phyloP scores from a whole-genome alignment of 2,329 filamentous ascomycete species.

The Magnaporthiopsis rhizophila region DNA sequence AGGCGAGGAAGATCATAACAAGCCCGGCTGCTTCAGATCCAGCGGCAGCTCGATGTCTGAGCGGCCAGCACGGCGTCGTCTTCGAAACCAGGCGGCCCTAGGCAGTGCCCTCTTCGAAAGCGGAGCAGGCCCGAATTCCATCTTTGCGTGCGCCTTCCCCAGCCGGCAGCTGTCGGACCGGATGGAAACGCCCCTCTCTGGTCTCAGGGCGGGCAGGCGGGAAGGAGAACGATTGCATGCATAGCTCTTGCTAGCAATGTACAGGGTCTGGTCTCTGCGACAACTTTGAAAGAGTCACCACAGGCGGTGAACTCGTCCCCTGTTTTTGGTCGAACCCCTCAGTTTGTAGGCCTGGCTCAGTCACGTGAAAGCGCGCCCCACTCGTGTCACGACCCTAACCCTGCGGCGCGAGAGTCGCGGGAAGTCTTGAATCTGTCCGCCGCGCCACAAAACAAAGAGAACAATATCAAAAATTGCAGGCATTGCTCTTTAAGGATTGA shows the following conservation, averaged over 20 bases:
- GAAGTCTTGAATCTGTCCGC: no score
- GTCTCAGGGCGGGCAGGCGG: neutral
- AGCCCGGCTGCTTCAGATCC: conserved; percentile 4
- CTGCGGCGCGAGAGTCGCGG: neutral
- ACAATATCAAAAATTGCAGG: no score
- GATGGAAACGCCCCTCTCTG: neutral
- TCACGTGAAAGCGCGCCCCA: neutral
- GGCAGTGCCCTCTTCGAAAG: neutral
- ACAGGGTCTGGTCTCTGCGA: neutral
- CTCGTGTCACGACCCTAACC: neutral
- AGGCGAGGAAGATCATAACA: neutral
- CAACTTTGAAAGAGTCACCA: neutral
- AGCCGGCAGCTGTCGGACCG: neutral
- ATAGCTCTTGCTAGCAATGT: neutral
- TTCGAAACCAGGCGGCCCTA: neutral
- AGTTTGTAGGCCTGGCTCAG: neutral
- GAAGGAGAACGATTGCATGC: neutral
- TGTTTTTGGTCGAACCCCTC: neutral
- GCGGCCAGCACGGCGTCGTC: neutral
- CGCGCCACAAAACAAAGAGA: neutral
- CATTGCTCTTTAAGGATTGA: no score
- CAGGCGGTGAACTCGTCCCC: neutral
- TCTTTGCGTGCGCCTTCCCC: neutral
- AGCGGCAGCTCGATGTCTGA: neutral
- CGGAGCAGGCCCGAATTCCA: neutral